Conservation (phyloP, 306 rosid genomes). For the Myrica gale region DNA sequence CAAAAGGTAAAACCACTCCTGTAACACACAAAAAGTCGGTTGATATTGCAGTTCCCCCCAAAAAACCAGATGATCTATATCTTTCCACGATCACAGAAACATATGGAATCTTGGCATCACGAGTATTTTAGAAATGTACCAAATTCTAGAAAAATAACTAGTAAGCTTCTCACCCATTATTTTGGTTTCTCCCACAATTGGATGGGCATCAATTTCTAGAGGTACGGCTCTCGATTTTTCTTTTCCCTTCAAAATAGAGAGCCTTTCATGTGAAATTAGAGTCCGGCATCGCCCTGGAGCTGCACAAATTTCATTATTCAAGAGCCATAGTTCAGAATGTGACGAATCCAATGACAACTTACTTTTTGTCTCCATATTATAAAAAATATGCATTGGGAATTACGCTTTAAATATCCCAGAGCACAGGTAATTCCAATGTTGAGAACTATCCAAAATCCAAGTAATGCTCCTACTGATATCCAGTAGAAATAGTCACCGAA, state of each 20-base stretch:
- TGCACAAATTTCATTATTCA: slow-evolving; percentile 20
- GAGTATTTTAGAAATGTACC: too few relatives aligned
- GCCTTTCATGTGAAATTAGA: slow-evolving; percentile 37
- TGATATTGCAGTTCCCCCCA: background rate
- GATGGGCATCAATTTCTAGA: slow-evolving; percentile 4
- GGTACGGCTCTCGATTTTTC: slow-evolving; percentile 12
- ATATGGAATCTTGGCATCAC: background rate
- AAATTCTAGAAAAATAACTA: too few relatives aligned
- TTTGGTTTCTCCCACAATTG: slow-evolving; percentile 3
- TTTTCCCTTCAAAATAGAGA: slow-evolving; percentile 36
- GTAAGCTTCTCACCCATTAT: slow-evolving; percentile 6
- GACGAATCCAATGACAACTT: background rate
- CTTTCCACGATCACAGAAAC: background rate
- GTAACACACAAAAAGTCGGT: background rate
- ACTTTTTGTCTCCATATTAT: background rate
- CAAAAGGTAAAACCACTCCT: slow-evolving; percentile 31
- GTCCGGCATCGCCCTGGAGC: slow-evolving; percentile 51
- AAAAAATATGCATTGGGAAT: slow-evolving; percentile 22
- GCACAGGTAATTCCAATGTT: slow-evolving; percentile 47
- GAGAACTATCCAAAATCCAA: slow-evolving; percentile 46
- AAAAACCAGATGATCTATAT: background rate
- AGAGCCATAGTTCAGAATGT: background rate
- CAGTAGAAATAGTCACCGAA: slow-evolving; percentile 48
- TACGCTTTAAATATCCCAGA: slow-evolving; percentile 40
- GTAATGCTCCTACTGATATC: slow-evolving; percentile 49